Evolutionary conservation across 2,329 filamentous ascomycete genomes (phyloP).

Genomic region (Fonsecaea nubica): DNA sequence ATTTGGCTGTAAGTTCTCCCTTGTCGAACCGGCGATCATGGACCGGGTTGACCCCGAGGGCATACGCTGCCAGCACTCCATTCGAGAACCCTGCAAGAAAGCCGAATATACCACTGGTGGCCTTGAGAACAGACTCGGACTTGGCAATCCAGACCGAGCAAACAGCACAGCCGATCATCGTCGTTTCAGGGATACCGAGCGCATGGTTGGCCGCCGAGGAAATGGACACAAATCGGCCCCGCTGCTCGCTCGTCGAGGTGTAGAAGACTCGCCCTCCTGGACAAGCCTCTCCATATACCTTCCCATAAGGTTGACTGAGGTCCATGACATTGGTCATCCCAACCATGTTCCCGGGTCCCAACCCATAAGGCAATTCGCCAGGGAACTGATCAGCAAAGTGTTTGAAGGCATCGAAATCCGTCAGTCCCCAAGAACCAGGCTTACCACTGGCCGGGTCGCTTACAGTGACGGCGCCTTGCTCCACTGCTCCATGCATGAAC

Average conservation of each 20-base stretch:
- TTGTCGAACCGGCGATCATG: constrained; percentile 69
- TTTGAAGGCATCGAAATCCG: constrained; percentile 74
- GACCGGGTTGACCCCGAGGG: constrained; percentile 67
- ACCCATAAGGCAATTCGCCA: constrained; percentile 75
- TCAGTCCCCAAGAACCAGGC: constrained; percentile 81
- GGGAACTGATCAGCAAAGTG: constrained; percentile 81
- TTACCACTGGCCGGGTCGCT: constrained; percentile 79
- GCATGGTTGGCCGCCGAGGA: constrained; percentile 64
- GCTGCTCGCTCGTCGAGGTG: constrained; percentile 73
- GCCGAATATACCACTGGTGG: constrained; percentile 78
- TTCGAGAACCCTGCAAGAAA: constrained; percentile 83
- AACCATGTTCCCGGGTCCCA: constrained; percentile 76
- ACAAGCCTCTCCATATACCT: constrained; percentile 84
- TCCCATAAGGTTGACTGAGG: constrained; percentile 82
- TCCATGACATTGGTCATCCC: constrained; percentile 88
- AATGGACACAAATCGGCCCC: constrained; percentile 74
- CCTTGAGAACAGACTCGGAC: constrained; percentile 70
- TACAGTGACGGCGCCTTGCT: constrained; percentile 76
- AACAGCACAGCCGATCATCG: constrained; percentile 72
- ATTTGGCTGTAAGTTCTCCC: constrained; percentile 84
- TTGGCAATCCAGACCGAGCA: constrained; percentile 91
- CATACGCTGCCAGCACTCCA: constrained; percentile 82
- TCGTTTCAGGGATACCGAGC: constrained; percentile 77
- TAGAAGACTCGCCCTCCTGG: constrained; percentile 83
- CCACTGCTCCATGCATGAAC: constrained; percentile 82